Evolutionary conservation across 306 rosid genomes (phyloP), one percentile per base, ranked within the genome.

Genomic region (Carpinus viminea): DNA sequence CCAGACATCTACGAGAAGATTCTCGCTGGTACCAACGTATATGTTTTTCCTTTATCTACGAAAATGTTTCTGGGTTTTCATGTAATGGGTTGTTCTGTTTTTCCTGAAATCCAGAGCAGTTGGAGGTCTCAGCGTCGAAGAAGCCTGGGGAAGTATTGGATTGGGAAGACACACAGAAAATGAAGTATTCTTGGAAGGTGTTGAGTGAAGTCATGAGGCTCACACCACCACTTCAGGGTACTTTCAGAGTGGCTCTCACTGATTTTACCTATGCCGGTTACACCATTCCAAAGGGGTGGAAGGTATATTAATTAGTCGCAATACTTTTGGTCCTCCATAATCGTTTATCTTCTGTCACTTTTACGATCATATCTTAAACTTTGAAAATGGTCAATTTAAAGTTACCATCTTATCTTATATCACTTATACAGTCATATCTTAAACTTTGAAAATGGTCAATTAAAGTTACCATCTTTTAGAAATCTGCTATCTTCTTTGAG

Each of bases 1-100:
- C 93, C 90, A 18, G 76, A 89, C 18, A 83, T 91, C 65, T 86
- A 87, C 86, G 86, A 84, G 21, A 91, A 82, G 66, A 79, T 91
- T 17, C 12, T 87, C 31, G 81, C 79, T 9, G 92, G 92, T 90
- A 80, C 15, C 4, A 4, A 36, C 31, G 31, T 28, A 4, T 5
- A 2, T 17, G 0, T 17, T 7, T 1, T n/a, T 53, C 57, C 7
- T 5, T 53, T 2, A 0, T 18, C 21, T 13, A 7, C 20, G 1
- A 6, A 53, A 17, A 17, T 5, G 1, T 17, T 53, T 53, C 13
- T 45, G 9, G 48, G 48, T 9, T 45, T 9, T 9, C 2, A 28
- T 28, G 31, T 28, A 28, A 28, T 47, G 52, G 52, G 45, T 41
- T 41, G 7, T 41, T 41, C 5, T 41, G 1, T 53, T 53, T 4